Conservation (phyloP, 306 rosid species). For the Citrullus mucosospermus region DNA sequence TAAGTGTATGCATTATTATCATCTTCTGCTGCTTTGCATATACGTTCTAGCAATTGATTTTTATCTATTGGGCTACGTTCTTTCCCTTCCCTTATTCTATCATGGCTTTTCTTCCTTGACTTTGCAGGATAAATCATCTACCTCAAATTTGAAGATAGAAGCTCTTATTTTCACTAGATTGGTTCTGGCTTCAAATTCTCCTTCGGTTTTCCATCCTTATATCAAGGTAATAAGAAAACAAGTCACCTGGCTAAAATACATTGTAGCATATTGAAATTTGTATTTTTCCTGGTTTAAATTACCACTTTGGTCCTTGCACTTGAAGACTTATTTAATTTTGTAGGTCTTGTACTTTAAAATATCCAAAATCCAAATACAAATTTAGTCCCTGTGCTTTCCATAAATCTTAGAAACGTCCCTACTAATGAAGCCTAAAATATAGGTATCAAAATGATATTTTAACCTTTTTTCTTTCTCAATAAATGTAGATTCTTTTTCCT, state of each 20-base stretch:
- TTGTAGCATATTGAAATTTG: background rate
- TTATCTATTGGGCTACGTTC: background rate
- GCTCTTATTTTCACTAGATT: conserved; percentile 83
- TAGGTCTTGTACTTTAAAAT: background rate
- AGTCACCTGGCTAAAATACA: background rate
- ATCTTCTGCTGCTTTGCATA: conserved; percentile 1
- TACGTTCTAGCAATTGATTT: background rate
- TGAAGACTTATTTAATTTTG: background rate
- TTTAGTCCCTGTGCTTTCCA: too few relatives aligned
- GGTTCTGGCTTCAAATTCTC: conserved; percentile 86
- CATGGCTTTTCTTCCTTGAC: background rate
- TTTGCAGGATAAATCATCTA: conserved; percentile 81
- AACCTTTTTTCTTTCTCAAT: background rate
- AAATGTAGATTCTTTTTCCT: background rate
- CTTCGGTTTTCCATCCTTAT: conserved; percentile 88
- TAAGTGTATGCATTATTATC: conserved; percentile 46
- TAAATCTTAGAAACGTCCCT: background rate
- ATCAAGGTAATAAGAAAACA: conserved; percentile 44
- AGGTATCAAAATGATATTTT: background rate
- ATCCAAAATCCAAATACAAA: too few relatives aligned
- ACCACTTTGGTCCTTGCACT: background rate
- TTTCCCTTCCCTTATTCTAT: conserved; percentile 1
- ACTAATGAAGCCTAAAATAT: background rate
- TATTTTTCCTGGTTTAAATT: background rate
- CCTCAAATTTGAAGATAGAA: conserved; percentile 97